Evolutionary conservation across 2,329 filamentous ascomycete genomes (phyloP), one percentile per base, ranked within the genome.

Genomic region (Fusarium irregulare): DNA sequence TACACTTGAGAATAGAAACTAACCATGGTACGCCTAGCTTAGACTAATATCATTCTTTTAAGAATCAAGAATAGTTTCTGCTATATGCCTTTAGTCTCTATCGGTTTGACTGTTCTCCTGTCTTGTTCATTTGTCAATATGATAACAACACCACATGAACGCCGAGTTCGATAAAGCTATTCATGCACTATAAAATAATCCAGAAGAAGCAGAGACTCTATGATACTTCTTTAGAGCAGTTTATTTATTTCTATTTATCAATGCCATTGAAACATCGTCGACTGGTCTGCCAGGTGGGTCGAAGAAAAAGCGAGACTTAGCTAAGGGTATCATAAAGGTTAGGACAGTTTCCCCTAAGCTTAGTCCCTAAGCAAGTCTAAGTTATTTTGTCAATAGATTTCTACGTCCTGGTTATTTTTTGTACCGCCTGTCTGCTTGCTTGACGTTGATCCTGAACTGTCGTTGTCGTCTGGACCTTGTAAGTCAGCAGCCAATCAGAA

Each of bases 401-500:
- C 25, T 25, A 7, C 25, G 25, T 25, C 25, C 25, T 25, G 7
- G 25, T 25, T 25, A 25, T 25, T 25, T 25, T 25, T 25, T 3
- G 25, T 7, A 9, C 25, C 25, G 25, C 25, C 25, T 25, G 23
- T 25, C 25, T 21, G 18, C 50, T 28, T 50, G 18, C 13, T 40
- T 14, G 8, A 50, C 16, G n/a, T 40, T 13, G 7, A 50, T 23
- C 28, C 18, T 64, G 8, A 37, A 46, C 13, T 40, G 32, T 51
- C 21, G 48, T 56, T 45, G 50, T 27, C 23, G 27, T 65, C 53
- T 40, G 18, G 18, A 18, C 51, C 53, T 40, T 64, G 28, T 46
- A 57, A 56, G 48, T 53, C 27, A 48, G 20, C 34, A 42, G 3
- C 68, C 67, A 70, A 68, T 65, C n/a, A 68, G 30, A 9, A 9